These are phyloP conservation scores for Tolypocladium endophyticum DNA, from an alignment of 2,329 filamentous ascomycete genomes.

Conservation along the genomic window DNA sequence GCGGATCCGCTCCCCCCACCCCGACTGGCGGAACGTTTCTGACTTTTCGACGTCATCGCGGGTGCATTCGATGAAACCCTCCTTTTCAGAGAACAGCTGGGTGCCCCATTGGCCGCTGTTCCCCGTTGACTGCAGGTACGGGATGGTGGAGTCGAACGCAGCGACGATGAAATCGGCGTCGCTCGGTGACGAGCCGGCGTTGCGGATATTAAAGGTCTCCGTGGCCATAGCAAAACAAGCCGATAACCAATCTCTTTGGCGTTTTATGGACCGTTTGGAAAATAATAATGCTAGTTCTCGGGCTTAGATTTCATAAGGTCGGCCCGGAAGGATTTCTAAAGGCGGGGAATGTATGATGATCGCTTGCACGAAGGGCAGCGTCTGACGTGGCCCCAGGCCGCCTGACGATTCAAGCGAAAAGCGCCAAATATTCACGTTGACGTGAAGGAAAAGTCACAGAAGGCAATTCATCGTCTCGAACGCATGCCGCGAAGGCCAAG, in stretches of 20 bases:
- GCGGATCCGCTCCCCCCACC: conserved; percentile 12
- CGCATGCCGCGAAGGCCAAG: neutral
- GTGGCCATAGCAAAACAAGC: neutral
- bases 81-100: conserved; percentile 12
- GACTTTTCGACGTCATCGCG: conserved; percentile 11
- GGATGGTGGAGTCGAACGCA: conserved; percentile 18
- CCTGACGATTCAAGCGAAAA: neutral
- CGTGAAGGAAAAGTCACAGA: neutral
- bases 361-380: neutral
- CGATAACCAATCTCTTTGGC: neutral
- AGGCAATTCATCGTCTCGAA: neutral
- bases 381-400: neutral
- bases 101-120: conserved; percentile 18
- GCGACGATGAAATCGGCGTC: conserved; percentile 18
- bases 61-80: conserved; percentile 11
- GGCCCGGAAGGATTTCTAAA: neutral
- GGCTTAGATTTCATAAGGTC: no score
- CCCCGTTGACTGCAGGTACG: conserved; percentile 14
- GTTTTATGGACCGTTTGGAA: neutral
- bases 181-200: conserved; percentile 9
- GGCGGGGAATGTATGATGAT: neutral
- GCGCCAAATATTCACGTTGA: neutral
- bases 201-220: conserved; percentile 12
- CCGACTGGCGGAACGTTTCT: conserved; percentile 9
- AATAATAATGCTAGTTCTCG: no score